Percentiles rank a stretch among this genome's conserved stretches.
phyloP scores from a whole-genome alignment of 768 basidiomycete species.

The Hemileccinum impolitum region DNA sequence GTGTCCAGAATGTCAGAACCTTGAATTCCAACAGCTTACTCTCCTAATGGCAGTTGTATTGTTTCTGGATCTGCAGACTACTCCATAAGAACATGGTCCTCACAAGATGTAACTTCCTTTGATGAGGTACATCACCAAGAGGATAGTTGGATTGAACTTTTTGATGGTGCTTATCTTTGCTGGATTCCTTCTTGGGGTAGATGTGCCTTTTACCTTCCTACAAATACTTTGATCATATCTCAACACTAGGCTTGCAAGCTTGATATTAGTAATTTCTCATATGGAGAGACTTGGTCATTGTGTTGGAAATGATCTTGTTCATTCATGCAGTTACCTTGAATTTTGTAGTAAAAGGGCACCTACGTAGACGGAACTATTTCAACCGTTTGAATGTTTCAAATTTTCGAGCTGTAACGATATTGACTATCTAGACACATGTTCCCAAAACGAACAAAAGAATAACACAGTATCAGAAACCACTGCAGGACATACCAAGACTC shows the following conservation, averaged over 20 bases:
- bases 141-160: slow-evolving; percentile 17
- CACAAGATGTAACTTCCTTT: not conserved
- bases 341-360: no score
- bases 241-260: slow-evolving; percentile 6
- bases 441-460: no score
- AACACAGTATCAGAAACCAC: no score
- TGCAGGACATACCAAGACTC: no score
- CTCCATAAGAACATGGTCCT: slow-evolving; percentile 11
- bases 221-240: slow-evolving; percentile 16
- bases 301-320: slow-evolving; percentile 15
- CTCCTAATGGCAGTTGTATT: slow-evolving; percentile 14
- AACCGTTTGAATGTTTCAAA: no score
- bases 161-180: slow-evolving; percentile 5
- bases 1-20: no score
- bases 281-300: slow-evolving; percentile 18
- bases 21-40: no score
- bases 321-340: no score
- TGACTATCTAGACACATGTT: no score
- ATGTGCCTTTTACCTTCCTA: slow-evolving; percentile 15
- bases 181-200: slow-evolving; percentile 22
- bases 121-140: slow-evolving; percentile 7
- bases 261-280: slow-evolving; percentile 6
- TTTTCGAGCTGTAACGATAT: no score
- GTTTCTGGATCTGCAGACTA: slow-evolving; percentile 16
- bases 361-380: no score